phyloP scores from a whole-genome alignment of 2,329 filamentous ascomycete species.

The Dactylellina cionopaga region DNA sequence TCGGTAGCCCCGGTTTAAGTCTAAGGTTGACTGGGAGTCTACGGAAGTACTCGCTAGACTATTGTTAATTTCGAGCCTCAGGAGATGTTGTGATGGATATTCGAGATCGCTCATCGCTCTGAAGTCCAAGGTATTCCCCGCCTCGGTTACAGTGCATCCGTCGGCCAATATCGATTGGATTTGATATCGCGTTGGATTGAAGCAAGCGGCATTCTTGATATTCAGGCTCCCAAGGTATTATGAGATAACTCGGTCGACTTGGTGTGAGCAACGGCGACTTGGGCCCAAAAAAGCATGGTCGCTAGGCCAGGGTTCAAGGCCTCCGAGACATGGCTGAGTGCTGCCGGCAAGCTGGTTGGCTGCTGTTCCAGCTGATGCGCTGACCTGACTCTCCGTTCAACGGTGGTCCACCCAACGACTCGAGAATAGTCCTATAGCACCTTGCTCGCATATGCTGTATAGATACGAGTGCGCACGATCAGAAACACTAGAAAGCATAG shows the following conservation, averaged over 20 bases:
- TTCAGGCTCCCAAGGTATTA: not conserved
- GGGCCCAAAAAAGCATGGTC: slow-evolving; percentile 26
- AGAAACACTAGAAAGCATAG: slow-evolving; percentile 4
- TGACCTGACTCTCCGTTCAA: slow-evolving; percentile 33
- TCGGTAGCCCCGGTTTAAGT: not conserved
- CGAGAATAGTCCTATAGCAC: no score
- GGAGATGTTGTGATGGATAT: not conserved
- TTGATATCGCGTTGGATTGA: not conserved
- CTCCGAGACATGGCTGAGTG: slow-evolving; percentile 37
- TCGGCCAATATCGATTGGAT: slow-evolving; percentile 21
- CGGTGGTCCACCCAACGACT: slow-evolving; percentile 31
- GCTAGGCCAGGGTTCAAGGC: slow-evolving; percentile 35
- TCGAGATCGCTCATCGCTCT: not conserved
- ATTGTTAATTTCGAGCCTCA: not conserved
- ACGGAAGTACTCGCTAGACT: not conserved
- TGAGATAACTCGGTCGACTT: not conserved
- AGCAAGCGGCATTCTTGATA: not conserved
- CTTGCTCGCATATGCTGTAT: no score
- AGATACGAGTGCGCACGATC: not conserved
- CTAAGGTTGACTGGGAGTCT: no score
- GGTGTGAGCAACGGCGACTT: slow-evolving; percentile 31
- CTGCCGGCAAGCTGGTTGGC: slow-evolving; percentile 29
- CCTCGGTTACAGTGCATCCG: not conserved
- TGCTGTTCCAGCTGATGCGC: slow-evolving; percentile 4
- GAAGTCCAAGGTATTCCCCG: not conserved